Evolutionary conservation across 139 green algal species (phyloP), one percentile per base, ranked within the genome.

Genomic region (Cymbomonas tetramitiformis): DNA sequence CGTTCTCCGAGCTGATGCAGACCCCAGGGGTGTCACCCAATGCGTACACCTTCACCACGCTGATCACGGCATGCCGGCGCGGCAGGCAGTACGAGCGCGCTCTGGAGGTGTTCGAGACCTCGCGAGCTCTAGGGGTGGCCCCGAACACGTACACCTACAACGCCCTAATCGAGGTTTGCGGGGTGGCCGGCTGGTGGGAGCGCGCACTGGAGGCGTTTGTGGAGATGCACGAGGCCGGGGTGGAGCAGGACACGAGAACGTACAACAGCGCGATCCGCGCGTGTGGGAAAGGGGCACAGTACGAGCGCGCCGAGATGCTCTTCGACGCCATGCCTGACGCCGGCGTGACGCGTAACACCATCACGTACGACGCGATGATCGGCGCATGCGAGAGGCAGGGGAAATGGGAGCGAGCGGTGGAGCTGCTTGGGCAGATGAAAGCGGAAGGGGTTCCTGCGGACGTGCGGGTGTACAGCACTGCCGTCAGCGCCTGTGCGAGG

Each of bases 321-420:
- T 58, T 58, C 30, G 51, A 58, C 30, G 30, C 26, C 21, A 29
- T 58, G 29, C 7, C 4, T 1, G 28, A n/a, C 19, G 33, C 18
- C 19, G 33, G 33, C 2, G 4, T 55, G 10, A 4, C 6, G 24
- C 4, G 24, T 4, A 29, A 55, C 25, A 12, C 23, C 26, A 34
- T 58, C 26, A 58, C 73, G 8, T 80, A 73, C 43, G 48, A 46
- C 32, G 36, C 51, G 24, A 48, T 80, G 4, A 62, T 79, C 18
- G 32, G 5, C 10, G 62, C 62, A 38, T 70, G 62, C 34, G 56
- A 59, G 25, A 65, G 33, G 33, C 26, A 7, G 38, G 46, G 43
- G 7, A 28, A 54, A 2, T 43, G 41, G 43, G 43, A 33, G 30
- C 33, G 34, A 38, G 41, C 56, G 12, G 26, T 48, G 30, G 55